Evolutionary conservation across 2,329 filamentous ascomycete species (phyloP), one percentile per base, ranked within the genome.

Genomic region (Claviceps quebecensis): DNA sequence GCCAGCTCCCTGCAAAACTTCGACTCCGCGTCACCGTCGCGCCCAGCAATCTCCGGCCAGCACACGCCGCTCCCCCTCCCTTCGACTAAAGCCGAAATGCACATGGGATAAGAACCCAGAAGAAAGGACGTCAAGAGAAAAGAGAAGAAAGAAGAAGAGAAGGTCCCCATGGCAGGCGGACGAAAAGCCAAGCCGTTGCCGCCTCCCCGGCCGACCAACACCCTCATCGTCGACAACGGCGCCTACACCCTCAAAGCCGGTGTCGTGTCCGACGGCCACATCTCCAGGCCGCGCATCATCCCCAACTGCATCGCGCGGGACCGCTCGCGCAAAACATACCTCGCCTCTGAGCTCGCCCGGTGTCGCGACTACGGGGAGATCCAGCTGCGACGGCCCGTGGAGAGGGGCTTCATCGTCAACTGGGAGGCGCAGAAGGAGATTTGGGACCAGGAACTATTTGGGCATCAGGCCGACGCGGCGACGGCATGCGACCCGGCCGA

Each of bases 381-480:
- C 19, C 77, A 80, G 8, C 95, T 96, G 61, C 80, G 91, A 1
- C 76, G 91, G 0, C 93, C 93, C 0, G 86, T 97, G 1, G 93
- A 98, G 67, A 94, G 90, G 67, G 93, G 93, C 7, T 97, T 87
- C 63, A 75, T 97, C 48, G 90, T 97, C 55, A 96, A 91, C 63
- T 98, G 93, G 93, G 93, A 98, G 67, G 84, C 86, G 0, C 81
- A 98, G 70, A 91, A 87, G 67, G 90, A 93, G 62, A 87, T 98
- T 49, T 98, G 93, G 93, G 89, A 96, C 61, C 81, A 84, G 58
- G 83, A 90, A 54, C 86, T 97, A 61, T 83, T 95, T 59, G 72
- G 77, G 53, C 79, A 79, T 57, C 80, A 80, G n/a, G 16, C 17
- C 8, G 44, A 29, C 13, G 17, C 17, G 6, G 73, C 75, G 29